Evolutionary conservation across 768 basidiomycete species (phyloP), one percentile per base, ranked within the genome.

Genomic region (Suillus subluteus): DNA sequence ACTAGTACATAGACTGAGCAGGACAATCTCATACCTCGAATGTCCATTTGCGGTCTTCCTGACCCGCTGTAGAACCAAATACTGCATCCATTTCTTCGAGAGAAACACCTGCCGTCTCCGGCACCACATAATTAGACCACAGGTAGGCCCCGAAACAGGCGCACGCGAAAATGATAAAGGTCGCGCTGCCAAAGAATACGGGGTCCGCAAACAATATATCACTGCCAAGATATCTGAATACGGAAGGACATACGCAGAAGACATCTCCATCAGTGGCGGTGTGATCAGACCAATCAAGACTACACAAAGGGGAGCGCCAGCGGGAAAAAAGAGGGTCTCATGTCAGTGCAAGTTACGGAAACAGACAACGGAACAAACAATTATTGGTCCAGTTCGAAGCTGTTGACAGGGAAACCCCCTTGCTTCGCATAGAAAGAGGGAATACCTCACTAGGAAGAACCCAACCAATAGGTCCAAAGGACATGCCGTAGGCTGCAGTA

Each of bases 321-420:
- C 6, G 40, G 26, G 26, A n/a, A 9, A 54, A 44, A 41, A 64
- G 23, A 13, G 18, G 41, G 12, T 3, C 11, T 32, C 3, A 43
- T 43, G 59, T 61, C 41, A 61, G 59, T 32, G 26, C 23, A 4
- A 11, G 16, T 63, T 46, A 32, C 23, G 23, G 12, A 48, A 37
- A 64, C 9, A 56, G 64, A 40, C 4, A 41, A 43, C 0, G 26
- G 63, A 16, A 76, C 83, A 2, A 61, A 89, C 90, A 95, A 66
- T 95, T 95, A 72, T 94, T 94, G 32, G 86, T 71, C 93, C 93
- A 95, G 69, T 92, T 92, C n/a, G 90, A 91, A 3, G 92, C 90
- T 2, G 94, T 95, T 23, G 92, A 88, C 26, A 96, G 72, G 30
- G 93, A 87, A 6, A 95, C 94, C 58, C 95, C 95, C 73, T 89